Base-by-base conservation (phyloP, 2,329 filamentous ascomycete species). In the Akanthomyces muscarius region DNA sequence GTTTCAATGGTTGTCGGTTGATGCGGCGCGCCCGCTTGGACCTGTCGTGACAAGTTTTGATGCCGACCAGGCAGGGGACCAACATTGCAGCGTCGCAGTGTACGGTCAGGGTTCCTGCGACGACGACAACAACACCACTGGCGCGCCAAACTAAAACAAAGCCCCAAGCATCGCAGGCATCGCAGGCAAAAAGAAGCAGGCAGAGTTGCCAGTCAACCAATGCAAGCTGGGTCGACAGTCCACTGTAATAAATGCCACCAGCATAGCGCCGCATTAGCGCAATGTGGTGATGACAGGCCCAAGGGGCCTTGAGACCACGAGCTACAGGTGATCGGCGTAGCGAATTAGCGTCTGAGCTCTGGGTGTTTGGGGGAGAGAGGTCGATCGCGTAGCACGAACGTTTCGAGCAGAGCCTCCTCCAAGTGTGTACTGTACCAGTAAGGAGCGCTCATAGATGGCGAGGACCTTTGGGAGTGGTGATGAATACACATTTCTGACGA, bases 221-320 rank as follows among this genome's bases (percentile, higher is more conserved):
- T 23, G 30, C 36, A 21, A 25, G 33, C 30, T 7, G 14, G 16
- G 13, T n/a, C 30, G 51, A 14, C 21, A 50, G 57, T 44, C 45
- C 57, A 51, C 57, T 30, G 36, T 51, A 60, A 30, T 60, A 36
- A 52, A 38, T 33, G 33, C 33, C 45, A 30, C n/a, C 33, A 51
- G 10, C 28, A 59, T 50, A 33, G 30, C 45, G 30, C 45, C 4
- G 56, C 56, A 59, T 50, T 59, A 59, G 56, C 21, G 56, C 33
- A 7, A 21, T 41, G 45, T 50, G 56, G 18, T 50, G 56, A 38
- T 59, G 45, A 50, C 41, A 23, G 33, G 56, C 21, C 21, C 21
- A 21, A 21, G 21, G 21, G 21, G 21, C 56, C 56, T 41, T 14
- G 38, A 25, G 44, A 28, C 38, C 3, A 41, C 48, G 8, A 25